phyloP scores from a whole-genome alignment of 2,329 filamentous ascomycete species.

The Huntiella savannae region DNA sequence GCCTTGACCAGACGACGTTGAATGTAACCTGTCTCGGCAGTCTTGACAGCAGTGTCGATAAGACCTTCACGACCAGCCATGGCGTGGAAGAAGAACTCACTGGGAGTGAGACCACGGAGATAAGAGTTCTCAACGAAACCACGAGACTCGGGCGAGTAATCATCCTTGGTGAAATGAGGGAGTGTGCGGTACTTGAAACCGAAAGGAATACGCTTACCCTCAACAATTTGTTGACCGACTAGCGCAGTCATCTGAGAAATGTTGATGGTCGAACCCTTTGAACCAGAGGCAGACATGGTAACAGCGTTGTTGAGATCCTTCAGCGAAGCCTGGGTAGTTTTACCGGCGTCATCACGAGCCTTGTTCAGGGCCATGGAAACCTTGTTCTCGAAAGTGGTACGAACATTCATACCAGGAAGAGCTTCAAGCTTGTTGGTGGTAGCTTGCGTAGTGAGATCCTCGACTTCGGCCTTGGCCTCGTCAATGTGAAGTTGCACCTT shows the following conservation, averaged over 20 bases:
- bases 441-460: conserved; percentile 53
- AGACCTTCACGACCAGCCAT: conserved; percentile 99
- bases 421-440: conserved; percentile 77
- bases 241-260: conserved; percentile 98
- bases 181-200: conserved; percentile 96
- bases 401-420: conserved; percentile 94
- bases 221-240: conserved; percentile 93
- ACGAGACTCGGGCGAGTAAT: conserved; percentile 91
- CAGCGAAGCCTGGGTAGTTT: conserved; percentile 72
- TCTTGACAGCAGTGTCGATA: conserved; percentile 98
- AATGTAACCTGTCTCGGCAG: conserved; percentile 96
- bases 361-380: conserved; percentile 87
- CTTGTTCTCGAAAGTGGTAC: conserved; percentile 95
- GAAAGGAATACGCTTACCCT: conserved; percentile 96
- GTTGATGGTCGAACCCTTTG: conserved; percentile 97
- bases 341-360: conserved; percentile 92
- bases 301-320: conserved; percentile 95
- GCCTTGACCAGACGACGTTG: conserved; percentile 97
- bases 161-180: conserved; percentile 97
- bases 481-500: conserved; percentile 71
- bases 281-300: conserved; percentile 88
- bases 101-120: conserved; percentile 79
- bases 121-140: conserved; percentile 99
- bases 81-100: conserved; percentile 98
- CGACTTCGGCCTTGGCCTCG: conserved; percentile 64